Evolutionary conservation across 371 early-diverging fungal genomes (phyloP), one percentile per base, ranked within the genome.

Genomic region (Batrachochytrium dendrobatidis): DNA sequence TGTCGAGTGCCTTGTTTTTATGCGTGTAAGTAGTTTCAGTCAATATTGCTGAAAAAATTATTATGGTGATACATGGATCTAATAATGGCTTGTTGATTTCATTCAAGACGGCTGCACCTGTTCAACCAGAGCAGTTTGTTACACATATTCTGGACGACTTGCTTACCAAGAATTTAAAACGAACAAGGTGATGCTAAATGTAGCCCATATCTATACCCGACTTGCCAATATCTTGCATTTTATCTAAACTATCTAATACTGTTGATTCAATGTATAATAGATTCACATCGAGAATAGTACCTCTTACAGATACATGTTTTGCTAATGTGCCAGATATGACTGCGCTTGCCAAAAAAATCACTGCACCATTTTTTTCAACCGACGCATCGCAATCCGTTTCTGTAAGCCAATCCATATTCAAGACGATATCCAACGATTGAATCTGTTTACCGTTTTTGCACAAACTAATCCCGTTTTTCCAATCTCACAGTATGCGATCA

Each of bases 321-420:
- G 76, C 4, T 55, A 65, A n/a, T 66, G 87, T n/a, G 83, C 83
- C 20, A 75, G 83, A 83, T 50, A 85, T 89, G 33, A 63, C 76
- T n/a, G 59, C 54, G 1, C 59, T 81, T 56, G 80, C 83, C n/a
- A 67, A 71, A 45, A 62, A 68, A 31, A 52, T 88, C 0, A 56
- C 86, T 20, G 64, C 62, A n/a, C 77, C 81, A 8, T 68, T 77
- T 50, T 87, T 88, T 56, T 64, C 73, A 58, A 66, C 70, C 2
- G 70, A 71, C 31, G 4, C 44, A n/a, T 7, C 53, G 10, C n/a
- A n/a, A n/a, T n/a, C n/a, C n/a, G 25, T 10, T 18, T 3, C 34
- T 28, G 33, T 51, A 2, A 22, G 45, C 28, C 12, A 17, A 28
- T 51, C 17, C 25, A 35, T 22, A 20, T 30, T 32, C 28, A 25